Percentiles rank a stretch among this genome's conserved stretches.
Evolutionary conservation across 1,284 basidiomycete genomes (phyloP).

Genomic region (Trichosporon sp.): DNA sequence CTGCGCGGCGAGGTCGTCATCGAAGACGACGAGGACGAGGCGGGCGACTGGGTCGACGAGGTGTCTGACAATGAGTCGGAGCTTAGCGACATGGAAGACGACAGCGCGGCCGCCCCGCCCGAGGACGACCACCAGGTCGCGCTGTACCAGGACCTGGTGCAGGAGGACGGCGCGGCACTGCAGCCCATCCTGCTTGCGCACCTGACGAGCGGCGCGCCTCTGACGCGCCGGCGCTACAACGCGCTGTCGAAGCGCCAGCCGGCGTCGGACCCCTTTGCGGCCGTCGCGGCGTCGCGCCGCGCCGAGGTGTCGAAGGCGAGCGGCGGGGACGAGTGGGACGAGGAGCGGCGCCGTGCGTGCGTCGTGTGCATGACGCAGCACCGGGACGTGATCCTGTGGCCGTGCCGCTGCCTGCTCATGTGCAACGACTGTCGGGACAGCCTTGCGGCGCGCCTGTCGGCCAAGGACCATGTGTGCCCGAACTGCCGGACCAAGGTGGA

Average conservation of each 20-base stretch:
- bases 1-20: constrained; percentile 31
- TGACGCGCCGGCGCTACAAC: constrained; percentile 44
- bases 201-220: constrained; percentile 34
- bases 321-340: constrained; percentile 37
- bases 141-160: constrained; percentile 1
- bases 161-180: constrained; percentile 18
- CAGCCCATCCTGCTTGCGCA: constrained; percentile 48
- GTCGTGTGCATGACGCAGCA: constrained; percentile 46
- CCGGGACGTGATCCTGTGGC: constrained; percentile 47
- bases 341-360: constrained; percentile 40
- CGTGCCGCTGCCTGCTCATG: constrained; percentile 45
- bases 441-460: constrained; percentile 38
- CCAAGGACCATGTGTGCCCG: constrained; percentile 46
- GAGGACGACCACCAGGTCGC: constrained; percentile 12
- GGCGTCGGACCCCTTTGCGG: constrained; percentile 13
- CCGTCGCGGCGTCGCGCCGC: constrained; percentile 24
- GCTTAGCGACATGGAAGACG: constrained; percentile 20
- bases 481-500: constrained; percentile 35
- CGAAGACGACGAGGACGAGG: constrained; percentile 38
- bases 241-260: constrained; percentile 20
- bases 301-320: not conserved
- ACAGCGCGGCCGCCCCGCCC: constrained; percentile 8
- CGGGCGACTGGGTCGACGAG: constrained; percentile 23
- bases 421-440: constrained; percentile 48
- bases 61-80: constrained; percentile 16